Evolutionary conservation across 2,329 filamentous ascomycete species (phyloP).

Genomic region (Chrysoporthe austroafricana): DNA sequence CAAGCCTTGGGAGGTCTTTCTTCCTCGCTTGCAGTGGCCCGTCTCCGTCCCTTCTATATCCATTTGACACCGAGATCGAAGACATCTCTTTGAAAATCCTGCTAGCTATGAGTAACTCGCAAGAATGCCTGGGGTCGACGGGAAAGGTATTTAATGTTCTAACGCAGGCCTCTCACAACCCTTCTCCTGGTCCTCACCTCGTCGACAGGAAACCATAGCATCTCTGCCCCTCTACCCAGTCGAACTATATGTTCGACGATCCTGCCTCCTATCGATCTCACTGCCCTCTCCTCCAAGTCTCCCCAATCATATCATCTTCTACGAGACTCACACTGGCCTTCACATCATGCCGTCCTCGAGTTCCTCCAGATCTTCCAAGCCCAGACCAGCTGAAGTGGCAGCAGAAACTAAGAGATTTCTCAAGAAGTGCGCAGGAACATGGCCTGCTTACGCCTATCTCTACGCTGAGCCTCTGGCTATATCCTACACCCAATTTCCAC

Average conservation of each 20-base stretch:
- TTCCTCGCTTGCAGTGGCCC: slow-evolving; percentile 29
- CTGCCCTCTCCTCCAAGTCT: not conserved
- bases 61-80: slow-evolving; percentile 29
- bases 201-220: not conserved
- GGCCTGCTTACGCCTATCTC: slow-evolving; percentile 62
- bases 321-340: not conserved
- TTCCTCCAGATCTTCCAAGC: slow-evolving; percentile 50
- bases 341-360: slow-evolving; percentile 51
- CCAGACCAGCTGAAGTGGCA: slow-evolving; percentile 71
- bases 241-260: not conserved
- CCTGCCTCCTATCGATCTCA: not conserved
- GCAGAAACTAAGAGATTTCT: slow-evolving; percentile 73
- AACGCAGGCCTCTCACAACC: slow-evolving; percentile 5
- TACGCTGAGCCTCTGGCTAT: slow-evolving; percentile 53
- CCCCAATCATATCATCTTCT: not conserved
- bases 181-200: not conserved
- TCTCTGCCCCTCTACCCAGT: not conserved
- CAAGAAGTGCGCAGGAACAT: slow-evolving; percentile 57
- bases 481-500: slow-evolving; percentile 44
- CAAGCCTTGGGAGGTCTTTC: slow-evolving; percentile 26
- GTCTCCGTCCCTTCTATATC: slow-evolving; percentile 22
- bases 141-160: slow-evolving; percentile 23
- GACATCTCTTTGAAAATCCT: slow-evolving; percentile 27
- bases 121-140: not conserved
- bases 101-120: slow-evolving; percentile 20